A percentile compares a stretch with the other conserved stretches of the same genome.
Evolutionary conservation across 768 basidiomycete genomes (phyloP).

Genomic region (Suillus subluteus): DNA sequence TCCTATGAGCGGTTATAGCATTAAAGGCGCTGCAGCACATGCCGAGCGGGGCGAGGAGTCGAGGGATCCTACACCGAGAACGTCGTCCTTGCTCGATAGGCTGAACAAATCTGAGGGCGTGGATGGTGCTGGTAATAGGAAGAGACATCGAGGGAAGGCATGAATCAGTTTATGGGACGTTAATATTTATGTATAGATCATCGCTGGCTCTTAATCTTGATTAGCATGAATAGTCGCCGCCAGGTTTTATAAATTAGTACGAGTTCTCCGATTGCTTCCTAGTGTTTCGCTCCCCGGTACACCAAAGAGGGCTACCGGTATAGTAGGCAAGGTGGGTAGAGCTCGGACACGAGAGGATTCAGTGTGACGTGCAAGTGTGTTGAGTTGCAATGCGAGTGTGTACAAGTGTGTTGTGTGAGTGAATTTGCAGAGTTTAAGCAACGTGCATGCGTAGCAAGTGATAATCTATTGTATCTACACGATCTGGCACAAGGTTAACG

Average conservation of each 20-base stretch:
- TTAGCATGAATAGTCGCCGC: not conserved
- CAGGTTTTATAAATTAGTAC: not conserved
- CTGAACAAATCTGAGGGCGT: conserved; percentile 25
- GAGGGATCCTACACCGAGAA: conserved; percentile 14
- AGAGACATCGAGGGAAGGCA: conserved; percentile 27
- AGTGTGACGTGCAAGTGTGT: no score
- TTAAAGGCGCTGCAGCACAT: conserved; percentile 54
- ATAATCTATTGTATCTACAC: no score
- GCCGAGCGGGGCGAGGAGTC: conserved; percentile 26
- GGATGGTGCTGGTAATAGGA: conserved; percentile 28
- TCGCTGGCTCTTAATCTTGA: not conserved
- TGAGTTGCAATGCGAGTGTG: no score
- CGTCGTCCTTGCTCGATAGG: conserved; percentile 41
- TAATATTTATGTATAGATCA: conserved; percentile 4
- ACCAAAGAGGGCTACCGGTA: no score
- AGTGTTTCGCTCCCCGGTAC: no score
- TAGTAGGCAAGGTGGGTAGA: no score
- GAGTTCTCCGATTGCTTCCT: no score
- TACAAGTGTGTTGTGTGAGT: no score
- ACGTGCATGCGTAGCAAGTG: no score
- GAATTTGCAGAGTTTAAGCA: no score
- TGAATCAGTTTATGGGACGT: not conserved
- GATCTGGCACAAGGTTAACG: no score
- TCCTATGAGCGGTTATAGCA: conserved; percentile 51
- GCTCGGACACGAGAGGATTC: no score